Evolutionary conservation across 2,329 filamentous ascomycete species (phyloP).

Genomic region (Cytospora leucostoma): DNA sequence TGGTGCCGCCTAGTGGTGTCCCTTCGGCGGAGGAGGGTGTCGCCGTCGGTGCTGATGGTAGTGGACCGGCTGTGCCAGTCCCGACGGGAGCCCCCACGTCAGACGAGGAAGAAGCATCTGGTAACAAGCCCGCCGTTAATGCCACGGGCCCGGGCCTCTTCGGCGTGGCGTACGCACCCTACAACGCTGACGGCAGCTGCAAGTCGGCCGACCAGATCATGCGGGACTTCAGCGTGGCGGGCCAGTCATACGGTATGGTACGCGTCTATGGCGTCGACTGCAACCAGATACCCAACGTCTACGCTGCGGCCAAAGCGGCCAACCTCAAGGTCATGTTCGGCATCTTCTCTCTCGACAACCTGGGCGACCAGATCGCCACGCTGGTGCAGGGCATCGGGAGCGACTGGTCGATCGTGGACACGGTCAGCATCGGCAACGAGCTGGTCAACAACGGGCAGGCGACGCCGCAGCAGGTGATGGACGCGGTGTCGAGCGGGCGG

Average conservation of each 20-base stretch:
- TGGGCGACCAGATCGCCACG: slow-evolving; percentile 57
- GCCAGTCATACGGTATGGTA: slow-evolving; percentile 59
- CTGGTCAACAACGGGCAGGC: slow-evolving; percentile 66
- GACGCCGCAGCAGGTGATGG: slow-evolving; percentile 55
- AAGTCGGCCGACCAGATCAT: slow-evolving; percentile 65
- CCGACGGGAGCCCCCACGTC: not conserved
- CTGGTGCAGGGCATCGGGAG: slow-evolving; percentile 61
- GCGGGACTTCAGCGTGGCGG: slow-evolving; percentile 61
- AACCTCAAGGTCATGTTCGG: slow-evolving; percentile 74
- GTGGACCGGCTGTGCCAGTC: not conserved
- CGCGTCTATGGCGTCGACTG: slow-evolving; percentile 83
- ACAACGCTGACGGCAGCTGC: slow-evolving; percentile 59
- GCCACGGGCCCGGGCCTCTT: slow-evolving; percentile 33
- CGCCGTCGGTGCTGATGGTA: too few species aligned
- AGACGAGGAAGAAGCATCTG: not conserved
- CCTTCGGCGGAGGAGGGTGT: slow-evolving; percentile 5
- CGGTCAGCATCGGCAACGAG: slow-evolving; percentile 80
- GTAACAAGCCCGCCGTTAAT: slow-evolving; percentile 3
- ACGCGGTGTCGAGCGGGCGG: slow-evolving; percentile 60
- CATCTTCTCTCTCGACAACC: slow-evolving; percentile 63
- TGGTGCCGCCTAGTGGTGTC: slow-evolving; percentile 31
- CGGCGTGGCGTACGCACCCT: slow-evolving; percentile 53
- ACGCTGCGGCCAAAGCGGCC: slow-evolving; percentile 63
- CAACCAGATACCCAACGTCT: slow-evolving; percentile 65
- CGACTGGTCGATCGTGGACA: slow-evolving; percentile 70